Evolutionary conservation across 2,329 filamentous ascomycete genomes (phyloP).

Genomic region (Pestalotiopsis sp.): DNA sequence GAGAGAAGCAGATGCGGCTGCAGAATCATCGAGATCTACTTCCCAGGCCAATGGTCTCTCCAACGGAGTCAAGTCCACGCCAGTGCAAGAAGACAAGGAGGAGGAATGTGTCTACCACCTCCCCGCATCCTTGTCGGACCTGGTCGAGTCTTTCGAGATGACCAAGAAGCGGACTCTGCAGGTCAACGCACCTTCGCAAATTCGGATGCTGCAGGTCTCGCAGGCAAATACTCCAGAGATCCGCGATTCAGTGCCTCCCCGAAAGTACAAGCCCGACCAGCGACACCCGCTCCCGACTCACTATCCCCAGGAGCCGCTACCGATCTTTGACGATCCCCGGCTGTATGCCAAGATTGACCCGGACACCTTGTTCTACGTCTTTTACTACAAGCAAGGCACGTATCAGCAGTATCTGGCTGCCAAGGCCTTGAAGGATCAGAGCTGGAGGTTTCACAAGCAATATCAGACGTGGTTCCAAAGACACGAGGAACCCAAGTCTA

Average conservation of each 20-base stretch:
- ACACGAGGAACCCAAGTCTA: slow-evolving; percentile 97
- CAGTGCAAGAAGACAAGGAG: slow-evolving; percentile 41
- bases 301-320: slow-evolving; percentile 90
- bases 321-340: slow-evolving; percentile 88
- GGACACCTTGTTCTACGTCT: slow-evolving; percentile 96
- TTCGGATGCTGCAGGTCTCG: slow-evolving; percentile 76
- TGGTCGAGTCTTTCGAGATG: slow-evolving; percentile 87
- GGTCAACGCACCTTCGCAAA: slow-evolving; percentile 65
- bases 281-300: slow-evolving; percentile 76
- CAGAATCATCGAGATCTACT: slow-evolving; percentile 49
- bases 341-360: slow-evolving; percentile 90
- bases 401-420: slow-evolving; percentile 95
- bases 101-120: slow-evolving; percentile 87
- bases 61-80: slow-evolving; percentile 52
- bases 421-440: slow-evolving; percentile 96
- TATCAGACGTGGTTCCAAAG: slow-evolving; percentile 99
- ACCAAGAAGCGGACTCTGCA: slow-evolving; percentile 71
- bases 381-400: slow-evolving; percentile 97
- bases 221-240: slow-evolving; percentile 73
- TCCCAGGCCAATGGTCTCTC: slow-evolving; percentile 53
- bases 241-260: slow-evolving; percentile 78
- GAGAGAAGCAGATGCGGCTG: slow-evolving; percentile 38
- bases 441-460: slow-evolving; percentile 99
- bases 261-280: slow-evolving; percentile 81
- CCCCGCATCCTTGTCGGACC: slow-evolving; percentile 83